phyloP scores from a whole-genome alignment of 2,329 filamentous ascomycete genomes.

The Stenocarpella maydis region DNA sequence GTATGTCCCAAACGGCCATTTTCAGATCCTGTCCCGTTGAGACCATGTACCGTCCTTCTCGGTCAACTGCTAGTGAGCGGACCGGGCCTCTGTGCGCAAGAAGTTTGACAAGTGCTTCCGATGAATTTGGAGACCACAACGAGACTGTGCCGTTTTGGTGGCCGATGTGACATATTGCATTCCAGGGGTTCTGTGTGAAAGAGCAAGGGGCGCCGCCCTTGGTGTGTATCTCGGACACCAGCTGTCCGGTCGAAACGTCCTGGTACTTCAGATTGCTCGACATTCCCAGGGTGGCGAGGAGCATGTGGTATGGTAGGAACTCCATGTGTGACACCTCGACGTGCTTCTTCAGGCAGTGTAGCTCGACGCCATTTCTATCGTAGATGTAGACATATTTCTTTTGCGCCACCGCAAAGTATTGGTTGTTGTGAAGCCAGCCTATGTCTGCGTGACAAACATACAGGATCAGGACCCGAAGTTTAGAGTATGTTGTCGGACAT shows the following conservation, averaged over 20 bases:
- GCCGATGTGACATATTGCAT: conserved; percentile 89
- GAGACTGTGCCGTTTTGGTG: conserved; percentile 96
- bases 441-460: conserved; percentile 62
- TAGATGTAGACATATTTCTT: conserved; percentile 99
- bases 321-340: conserved; percentile 93
- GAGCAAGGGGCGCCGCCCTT: conserved; percentile 84
- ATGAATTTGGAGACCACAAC: conserved; percentile 92
- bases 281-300: conserved; percentile 85
- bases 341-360: conserved; percentile 91
- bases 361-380: conserved; percentile 86
- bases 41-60: conserved; percentile 95
- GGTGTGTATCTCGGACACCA: conserved; percentile 86
- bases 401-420: conserved; percentile 93
- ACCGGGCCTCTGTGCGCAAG: conserved; percentile 91
- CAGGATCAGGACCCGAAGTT: neutral
- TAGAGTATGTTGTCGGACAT: neutral
- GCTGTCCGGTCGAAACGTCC: conserved; percentile 90
- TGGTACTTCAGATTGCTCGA: conserved; percentile 91
- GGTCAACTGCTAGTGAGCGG: conserved; percentile 82
- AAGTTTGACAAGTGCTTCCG: conserved; percentile 87
- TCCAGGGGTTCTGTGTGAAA: conserved; percentile 88
- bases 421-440: conserved; percentile 93
- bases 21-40: conserved; percentile 88
- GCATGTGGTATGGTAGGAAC: conserved; percentile 95
- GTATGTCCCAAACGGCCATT: conserved; percentile 96